A percentile compares a stretch with the other conserved stretches of the same genome.
Evolutionary conservation across 2,329 filamentous ascomycete species (phyloP).

Genomic region (Teratosphaeriaceae sp.): DNA sequence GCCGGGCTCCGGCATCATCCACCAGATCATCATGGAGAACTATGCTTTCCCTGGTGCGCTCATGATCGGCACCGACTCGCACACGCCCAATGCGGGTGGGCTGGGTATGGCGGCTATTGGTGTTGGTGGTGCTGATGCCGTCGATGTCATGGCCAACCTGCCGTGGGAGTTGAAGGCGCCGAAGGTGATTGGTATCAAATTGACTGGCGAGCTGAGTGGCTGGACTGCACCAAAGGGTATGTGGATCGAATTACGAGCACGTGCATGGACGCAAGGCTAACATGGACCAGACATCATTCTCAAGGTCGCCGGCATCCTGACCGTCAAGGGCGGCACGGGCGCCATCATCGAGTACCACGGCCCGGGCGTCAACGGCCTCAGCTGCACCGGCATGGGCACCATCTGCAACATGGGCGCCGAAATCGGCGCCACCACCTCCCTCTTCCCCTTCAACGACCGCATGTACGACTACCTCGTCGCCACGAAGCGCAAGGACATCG

Average conservation of each 20-base stretch:
- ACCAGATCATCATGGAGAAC: conserved; percentile 98
- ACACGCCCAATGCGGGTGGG: conserved; percentile 96
- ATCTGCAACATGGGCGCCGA: conserved; percentile 55
- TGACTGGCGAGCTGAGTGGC: conserved; percentile 81
- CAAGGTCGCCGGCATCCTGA: conserved; percentile 93
- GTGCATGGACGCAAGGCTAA: conserved; percentile 5
- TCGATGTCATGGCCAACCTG: conserved; percentile 95
- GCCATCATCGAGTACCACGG: conserved; percentile 68
- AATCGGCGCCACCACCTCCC: conserved; percentile 79
- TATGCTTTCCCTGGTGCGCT: conserved; percentile 98
- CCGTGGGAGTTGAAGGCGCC: conserved; percentile 98
- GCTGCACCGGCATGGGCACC: conserved; percentile 81
- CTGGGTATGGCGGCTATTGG: conserved; percentile 88
- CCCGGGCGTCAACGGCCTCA: conserved; percentile 67
- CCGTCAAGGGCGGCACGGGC: conserved; percentile 96
- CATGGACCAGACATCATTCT: conserved; percentile 72
- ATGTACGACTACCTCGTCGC: conserved; percentile 94
- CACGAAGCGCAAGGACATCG: conserved; percentile 86
- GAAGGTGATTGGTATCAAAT: conserved; percentile 92
- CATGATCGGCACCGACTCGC: conserved; percentile 94
- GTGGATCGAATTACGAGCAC: conserved; percentile 22
- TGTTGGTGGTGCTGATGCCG: conserved; percentile 96
- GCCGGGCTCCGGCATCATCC: conserved; percentile 97
- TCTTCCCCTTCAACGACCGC: conserved; percentile 97
- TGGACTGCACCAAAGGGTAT: conserved; percentile 90